phyloP scores from a whole-genome alignment of 73 alveolate genomes.

The Breviolum minutum region DNA sequence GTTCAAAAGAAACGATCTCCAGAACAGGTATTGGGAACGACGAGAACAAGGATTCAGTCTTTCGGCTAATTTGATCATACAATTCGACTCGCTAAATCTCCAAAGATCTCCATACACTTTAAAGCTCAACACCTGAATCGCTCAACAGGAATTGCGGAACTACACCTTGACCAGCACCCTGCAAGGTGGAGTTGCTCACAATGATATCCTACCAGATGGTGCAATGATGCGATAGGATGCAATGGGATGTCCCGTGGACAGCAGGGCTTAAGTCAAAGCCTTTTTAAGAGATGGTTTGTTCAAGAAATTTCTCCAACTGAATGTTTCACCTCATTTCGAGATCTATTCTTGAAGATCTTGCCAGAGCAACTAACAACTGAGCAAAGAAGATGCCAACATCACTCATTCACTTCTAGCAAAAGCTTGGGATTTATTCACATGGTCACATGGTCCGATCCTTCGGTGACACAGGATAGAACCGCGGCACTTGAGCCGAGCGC shows the following conservation, averaged over 20 bases:
- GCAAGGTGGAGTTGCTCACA: constrained; percentile 71
- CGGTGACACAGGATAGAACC: constrained; percentile 20
- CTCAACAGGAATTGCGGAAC: not conserved
- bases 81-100: not conserved
- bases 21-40: not conserved
- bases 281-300: too few species aligned
- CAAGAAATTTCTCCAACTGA: too few species aligned
- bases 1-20: not conserved
- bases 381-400: too few species aligned
- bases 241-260: too few species aligned
- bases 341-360: too few species aligned
- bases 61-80: not conserved
- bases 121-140: not conserved
- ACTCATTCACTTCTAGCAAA: too few species aligned
- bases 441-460: not conserved
- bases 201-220: constrained; percentile 1
- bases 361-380: too few species aligned
- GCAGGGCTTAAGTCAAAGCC: not conserved
- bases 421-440: too few species aligned
- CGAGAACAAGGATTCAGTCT: not conserved
- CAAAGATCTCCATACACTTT: not conserved
- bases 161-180: constrained; percentile 62
- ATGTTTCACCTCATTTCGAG: too few species aligned
- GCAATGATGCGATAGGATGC: too few species aligned
- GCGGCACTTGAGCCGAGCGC: constrained; percentile 42